phyloP scores from a whole-genome alignment of 768 basidiomycete species.

The Phylloporus sp. region DNA sequence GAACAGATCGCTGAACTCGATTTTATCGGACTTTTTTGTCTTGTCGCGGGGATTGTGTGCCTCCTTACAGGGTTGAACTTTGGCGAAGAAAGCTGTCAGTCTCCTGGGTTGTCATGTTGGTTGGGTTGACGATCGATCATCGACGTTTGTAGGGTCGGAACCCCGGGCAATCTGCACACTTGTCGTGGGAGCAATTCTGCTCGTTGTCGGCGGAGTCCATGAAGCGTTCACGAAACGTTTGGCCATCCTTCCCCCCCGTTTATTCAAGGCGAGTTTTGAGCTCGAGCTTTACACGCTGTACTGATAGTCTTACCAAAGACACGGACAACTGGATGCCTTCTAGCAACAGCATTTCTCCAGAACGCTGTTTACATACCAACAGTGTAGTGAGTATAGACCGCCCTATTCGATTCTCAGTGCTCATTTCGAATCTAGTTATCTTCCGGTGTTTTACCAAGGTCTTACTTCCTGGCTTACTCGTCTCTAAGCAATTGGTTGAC shows the following conservation, averaged over 20 bases:
- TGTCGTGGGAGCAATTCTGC: conserved; percentile 45
- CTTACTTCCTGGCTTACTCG: not conserved
- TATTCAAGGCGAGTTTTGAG: conserved; percentile 51
- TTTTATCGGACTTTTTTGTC: conserved; percentile 57
- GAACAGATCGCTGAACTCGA: conserved; percentile 63
- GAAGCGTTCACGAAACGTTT: conserved; percentile 58
- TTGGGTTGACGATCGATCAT: not conserved
- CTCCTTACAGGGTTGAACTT: conserved; percentile 68
- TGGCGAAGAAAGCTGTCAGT: conserved; percentile 60
- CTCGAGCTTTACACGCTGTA: not conserved
- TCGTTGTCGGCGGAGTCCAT: conserved; percentile 49
- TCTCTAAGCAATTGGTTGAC: not conserved
- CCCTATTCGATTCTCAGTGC: too few species aligned
- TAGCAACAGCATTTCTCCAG: conserved; percentile 57
- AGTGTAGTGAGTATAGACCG: conserved; percentile 17
- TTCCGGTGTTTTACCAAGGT: conserved; percentile 70
- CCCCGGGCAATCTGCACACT: conserved; percentile 55
- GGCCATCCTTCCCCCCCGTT: conserved; percentile 67
- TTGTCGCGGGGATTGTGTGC: conserved; percentile 61
- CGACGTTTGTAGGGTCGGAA: conserved; percentile 42
- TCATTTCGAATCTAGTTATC: conserved; percentile 36
- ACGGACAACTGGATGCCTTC: conserved; percentile 59
- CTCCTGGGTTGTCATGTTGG: not conserved
- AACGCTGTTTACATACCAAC: conserved; percentile 54
- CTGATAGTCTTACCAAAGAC: conserved; percentile 40